Evolutionary conservation across 306 rosid species (phyloP).

Genomic region (Mimosa bimucronata): DNA sequence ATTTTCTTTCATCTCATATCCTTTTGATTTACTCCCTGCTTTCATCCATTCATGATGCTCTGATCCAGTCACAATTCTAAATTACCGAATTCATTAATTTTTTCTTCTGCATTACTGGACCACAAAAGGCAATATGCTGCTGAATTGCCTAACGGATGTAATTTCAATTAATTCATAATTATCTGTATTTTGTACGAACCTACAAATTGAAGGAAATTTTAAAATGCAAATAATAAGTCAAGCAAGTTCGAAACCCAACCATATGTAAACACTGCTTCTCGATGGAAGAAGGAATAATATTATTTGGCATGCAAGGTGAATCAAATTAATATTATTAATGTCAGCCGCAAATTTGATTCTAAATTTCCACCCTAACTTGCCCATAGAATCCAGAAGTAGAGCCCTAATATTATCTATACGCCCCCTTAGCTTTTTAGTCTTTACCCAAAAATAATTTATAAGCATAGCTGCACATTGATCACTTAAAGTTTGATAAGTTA

Average conservation of each 20-base stretch:
- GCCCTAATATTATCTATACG: too few relatives aligned
- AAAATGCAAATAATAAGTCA: background rate
- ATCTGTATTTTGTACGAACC: slow-evolving; percentile 7
- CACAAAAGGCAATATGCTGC: background rate
- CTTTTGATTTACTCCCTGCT: too few relatives aligned
- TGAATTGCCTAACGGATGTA: slow-evolving; percentile 15
- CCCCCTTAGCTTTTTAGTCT: slow-evolving; percentile 92
- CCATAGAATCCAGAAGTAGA: slow-evolving; percentile 86
- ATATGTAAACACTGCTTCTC: slow-evolving; percentile 27
- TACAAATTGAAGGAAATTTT: background rate
- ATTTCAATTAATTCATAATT: slow-evolving; percentile 1
- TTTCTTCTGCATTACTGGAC: background rate
- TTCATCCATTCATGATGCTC: too few relatives aligned
- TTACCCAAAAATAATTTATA: too few relatives aligned
- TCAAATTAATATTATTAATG: background rate
- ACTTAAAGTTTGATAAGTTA: too few relatives aligned
- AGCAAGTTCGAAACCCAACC: slow-evolving; percentile 21
- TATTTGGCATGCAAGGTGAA: background rate
- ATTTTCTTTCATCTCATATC: too few relatives aligned
- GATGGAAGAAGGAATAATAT: slow-evolving; percentile 23
- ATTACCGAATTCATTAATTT: background rate
- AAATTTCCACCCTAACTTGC: slow-evolving; percentile 64
- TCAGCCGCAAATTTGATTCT: background rate
- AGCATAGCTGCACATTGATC: too few relatives aligned
- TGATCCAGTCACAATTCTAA: too few relatives aligned